These are phyloP conservation scores for Hypoxylon trugodes DNA, from an alignment of 495 filamentous ascomycete genomes.

Conservation along the genomic window DNA sequence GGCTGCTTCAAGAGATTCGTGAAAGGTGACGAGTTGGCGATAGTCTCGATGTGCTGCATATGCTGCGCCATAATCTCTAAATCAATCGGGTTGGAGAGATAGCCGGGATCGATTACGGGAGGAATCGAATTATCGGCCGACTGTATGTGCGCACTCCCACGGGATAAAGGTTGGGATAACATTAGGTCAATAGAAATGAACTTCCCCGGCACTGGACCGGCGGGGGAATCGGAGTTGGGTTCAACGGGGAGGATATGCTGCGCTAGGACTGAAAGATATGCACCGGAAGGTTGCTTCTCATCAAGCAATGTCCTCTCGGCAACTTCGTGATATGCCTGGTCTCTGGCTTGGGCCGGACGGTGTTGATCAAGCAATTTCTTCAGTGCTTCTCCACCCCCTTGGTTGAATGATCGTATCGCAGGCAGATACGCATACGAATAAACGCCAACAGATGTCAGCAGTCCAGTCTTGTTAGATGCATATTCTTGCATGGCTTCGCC, in stretches of 20 bases:
- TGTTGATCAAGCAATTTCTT: background rate
- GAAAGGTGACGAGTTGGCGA: constrained; percentile 15
- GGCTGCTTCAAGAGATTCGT: constrained; percentile 11
- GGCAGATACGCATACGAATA: constrained; percentile 23
- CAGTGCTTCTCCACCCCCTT: background rate
- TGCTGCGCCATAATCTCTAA: constrained; percentile 54
- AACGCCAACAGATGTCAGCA: constrained; percentile 17
- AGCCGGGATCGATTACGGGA: constrained; percentile 63
- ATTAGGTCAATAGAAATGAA: constrained; percentile 52
- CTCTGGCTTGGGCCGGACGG: background rate
- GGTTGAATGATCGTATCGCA: background rate
- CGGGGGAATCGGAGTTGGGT: background rate
- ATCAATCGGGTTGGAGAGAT: constrained; percentile 62
- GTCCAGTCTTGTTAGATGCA: constrained; percentile 1
- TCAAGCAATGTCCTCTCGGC: constrained; percentile 20
- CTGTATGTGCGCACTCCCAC: constrained; percentile 65
- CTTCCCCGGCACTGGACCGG: constrained; percentile 42
- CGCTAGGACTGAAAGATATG: constrained; percentile 2
- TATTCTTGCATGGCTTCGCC: constrained; percentile 16
- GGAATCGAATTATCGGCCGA: constrained; percentile 44
- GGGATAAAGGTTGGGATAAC: constrained; percentile 62
- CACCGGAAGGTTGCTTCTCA: constrained; percentile 6
- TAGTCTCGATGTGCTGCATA: constrained; percentile 7
- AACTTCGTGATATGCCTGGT: background rate
- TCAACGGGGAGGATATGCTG: background rate